Evolutionary conservation across 202 grass and related monocot species (phyloP), one percentile per base, ranked within the genome.

Genomic region (Brachypodium distachyon): DNA sequence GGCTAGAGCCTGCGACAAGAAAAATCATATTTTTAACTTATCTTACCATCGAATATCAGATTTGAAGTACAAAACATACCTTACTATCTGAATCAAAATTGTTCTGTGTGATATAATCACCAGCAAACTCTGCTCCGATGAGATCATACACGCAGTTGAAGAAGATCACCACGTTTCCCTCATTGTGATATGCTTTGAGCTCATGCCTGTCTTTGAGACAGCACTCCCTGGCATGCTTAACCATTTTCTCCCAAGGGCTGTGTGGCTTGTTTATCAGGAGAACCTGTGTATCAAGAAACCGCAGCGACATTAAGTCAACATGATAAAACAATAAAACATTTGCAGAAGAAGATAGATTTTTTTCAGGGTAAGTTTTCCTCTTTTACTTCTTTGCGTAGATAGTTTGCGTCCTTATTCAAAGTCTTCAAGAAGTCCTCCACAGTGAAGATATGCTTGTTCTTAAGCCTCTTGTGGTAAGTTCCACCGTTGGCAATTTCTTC

Each of bases 401-500:
- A 12, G 4, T 76, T 19, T 0, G 4, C 23, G 31, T 80, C 63
- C 17, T 9, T 55, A 37, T 79, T 48, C 8, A 73, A 37, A 3
- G 65, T 63, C 80, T 72, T 83, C 63, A 95, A 46, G 40, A 95
- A 89, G 19, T 77, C 77, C 14, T 64, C 11, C 16, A 95, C 88
- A 9, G 8, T 85, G 4, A 10, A 49, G 34, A 95, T 87, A 14
- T 51, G 32, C 10, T 9, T 61, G 0, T 76, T 8, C 11, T 49
- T 26, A 47, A 89, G 87, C 55, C 77, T 89, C 39, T 50, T 64
- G 57, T 36, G 55, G 50, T 81, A 82, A 51, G 0, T 38, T 69
- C 92, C 88, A 73, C 80, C 77, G 66, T 61, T 94, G 4, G 44
- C 32, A 17, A 95, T 87, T n/a, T 41, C 56, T 3, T 89, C 58